Conservation (phyloP, 306 rosid species). For the Begonia peltatifolia region DNA sequence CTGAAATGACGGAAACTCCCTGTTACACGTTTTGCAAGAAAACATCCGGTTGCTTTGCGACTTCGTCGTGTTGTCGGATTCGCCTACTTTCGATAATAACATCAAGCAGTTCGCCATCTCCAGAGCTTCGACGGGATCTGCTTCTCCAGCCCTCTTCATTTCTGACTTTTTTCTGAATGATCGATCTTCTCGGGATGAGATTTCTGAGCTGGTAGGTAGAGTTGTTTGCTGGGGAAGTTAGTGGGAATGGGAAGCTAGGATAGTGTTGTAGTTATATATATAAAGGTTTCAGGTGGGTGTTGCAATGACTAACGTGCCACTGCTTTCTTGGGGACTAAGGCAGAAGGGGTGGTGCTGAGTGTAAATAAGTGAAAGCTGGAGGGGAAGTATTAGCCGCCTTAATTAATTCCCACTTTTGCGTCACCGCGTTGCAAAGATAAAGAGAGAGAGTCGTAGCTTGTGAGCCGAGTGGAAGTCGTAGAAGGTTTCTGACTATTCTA, state of each 20-base stretch:
- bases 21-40: slow-evolving; percentile 55
- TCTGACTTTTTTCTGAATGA: too few species aligned
- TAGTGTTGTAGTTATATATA: background rate
- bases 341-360: background rate
- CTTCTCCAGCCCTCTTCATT: slow-evolving; percentile 48
- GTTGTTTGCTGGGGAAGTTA: too few species aligned
- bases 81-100: slow-evolving; percentile 32
- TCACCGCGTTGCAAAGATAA: slow-evolving; percentile 15
- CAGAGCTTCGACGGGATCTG: background rate
- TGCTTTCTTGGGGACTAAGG: slow-evolving; percentile 5
- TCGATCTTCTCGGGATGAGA: too few species aligned
- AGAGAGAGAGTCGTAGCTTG: slow-evolving; percentile 4
- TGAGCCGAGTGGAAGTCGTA: background rate
- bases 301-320: background rate
- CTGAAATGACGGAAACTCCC: slow-evolving; percentile 51
- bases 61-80: background rate
- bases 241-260: background rate
- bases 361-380: background rate
- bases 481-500: slow-evolving; percentile 6
- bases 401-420: slow-evolving; percentile 1
- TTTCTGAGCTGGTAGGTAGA: too few species aligned
- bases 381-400: slow-evolving; percentile 4
- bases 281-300: background rate
- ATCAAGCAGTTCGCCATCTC: slow-evolving; percentile 32
- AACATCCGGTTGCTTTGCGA: slow-evolving; percentile 12